A percentile compares a stretch with the other conserved stretches of the same genome.
Evolutionary conservation across 371 early-diverging fungal species (phyloP).

Genomic region (Ecytonucleospora hepatopenaei): DNA sequence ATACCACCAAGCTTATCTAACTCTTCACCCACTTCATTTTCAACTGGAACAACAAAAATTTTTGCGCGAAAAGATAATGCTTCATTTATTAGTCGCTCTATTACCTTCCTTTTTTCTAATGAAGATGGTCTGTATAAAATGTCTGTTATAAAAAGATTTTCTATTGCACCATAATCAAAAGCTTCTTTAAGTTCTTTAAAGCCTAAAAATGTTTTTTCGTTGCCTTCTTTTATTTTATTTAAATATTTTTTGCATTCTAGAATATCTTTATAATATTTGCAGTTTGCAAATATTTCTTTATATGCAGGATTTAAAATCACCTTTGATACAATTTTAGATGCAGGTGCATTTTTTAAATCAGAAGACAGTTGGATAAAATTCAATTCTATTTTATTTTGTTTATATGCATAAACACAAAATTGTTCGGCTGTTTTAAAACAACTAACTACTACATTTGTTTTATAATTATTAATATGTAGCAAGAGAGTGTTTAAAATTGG

Average conservation of each 20-base stretch:
- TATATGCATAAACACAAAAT: conserved; percentile 18
- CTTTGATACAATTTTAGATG: conserved; percentile 32
- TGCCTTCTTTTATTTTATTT: conserved; percentile 18
- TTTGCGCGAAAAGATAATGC: conserved; percentile 34
- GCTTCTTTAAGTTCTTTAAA: conserved; percentile 43
- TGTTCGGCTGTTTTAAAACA: neutral
- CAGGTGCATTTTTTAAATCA: conserved; percentile 34
- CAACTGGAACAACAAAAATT: conserved; percentile 48
- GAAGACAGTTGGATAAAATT: conserved; percentile 30
- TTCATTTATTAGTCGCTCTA: conserved; percentile 35
- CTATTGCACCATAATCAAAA: conserved; percentile 50
- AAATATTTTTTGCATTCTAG: conserved; percentile 38
- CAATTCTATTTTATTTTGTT: conserved; percentile 1
- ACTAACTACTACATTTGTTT: conserved; percentile 32
- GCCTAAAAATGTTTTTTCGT: conserved; percentile 30
- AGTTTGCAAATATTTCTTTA: conserved; percentile 22
- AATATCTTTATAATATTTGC: conserved; percentile 49
- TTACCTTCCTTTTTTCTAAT: conserved; percentile 38
- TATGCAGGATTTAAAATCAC: conserved; percentile 33
- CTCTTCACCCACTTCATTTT: conserved; percentile 44
- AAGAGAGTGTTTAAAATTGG: conserved; percentile 25
- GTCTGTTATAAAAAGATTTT: conserved; percentile 47
- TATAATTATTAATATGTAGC: conserved; percentile 13
- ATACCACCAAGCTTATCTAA: conserved; percentile 50
- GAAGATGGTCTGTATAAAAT: conserved; percentile 32